Conservation (phyloP, 208 protist genomes). For the Leishmania arabica region DNA sequence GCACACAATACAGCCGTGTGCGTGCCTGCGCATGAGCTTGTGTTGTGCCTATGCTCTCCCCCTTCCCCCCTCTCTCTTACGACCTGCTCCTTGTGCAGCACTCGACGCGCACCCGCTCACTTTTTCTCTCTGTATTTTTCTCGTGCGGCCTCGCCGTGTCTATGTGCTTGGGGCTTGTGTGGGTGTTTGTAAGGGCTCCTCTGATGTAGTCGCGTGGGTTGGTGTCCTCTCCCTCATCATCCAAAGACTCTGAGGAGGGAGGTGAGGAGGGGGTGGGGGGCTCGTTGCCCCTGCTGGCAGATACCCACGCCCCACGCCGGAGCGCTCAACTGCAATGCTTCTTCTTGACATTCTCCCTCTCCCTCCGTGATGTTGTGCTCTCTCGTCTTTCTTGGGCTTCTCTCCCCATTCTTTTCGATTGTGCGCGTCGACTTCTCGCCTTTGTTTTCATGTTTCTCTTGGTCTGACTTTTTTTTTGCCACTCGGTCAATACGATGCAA, state of each 20-base stretch:
- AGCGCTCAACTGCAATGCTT: background rate
- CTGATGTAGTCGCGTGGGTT: background rate
- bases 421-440: background rate
- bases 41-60: background rate
- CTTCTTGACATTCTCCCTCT: background rate
- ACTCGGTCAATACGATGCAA: background rate
- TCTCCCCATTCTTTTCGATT: background rate
- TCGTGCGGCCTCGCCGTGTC: background rate
- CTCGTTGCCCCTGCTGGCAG: background rate
- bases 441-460: background rate
- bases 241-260: background rate
- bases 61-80: background rate
- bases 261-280: too few species aligned
- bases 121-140: background rate
- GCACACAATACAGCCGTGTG: background rate
- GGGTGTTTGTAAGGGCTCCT: background rate
- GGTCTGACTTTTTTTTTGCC: background rate
- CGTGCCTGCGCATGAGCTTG: too few species aligned
- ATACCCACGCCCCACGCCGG: background rate
- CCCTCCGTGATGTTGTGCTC: background rate
- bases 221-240: background rate
- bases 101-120: background rate
- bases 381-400: background rate
- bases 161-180: background rate
- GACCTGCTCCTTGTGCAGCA: background rate